Base-by-base conservation (phyloP, 2,329 filamentous ascomycete species). In the Blumeria hordei region DNA sequence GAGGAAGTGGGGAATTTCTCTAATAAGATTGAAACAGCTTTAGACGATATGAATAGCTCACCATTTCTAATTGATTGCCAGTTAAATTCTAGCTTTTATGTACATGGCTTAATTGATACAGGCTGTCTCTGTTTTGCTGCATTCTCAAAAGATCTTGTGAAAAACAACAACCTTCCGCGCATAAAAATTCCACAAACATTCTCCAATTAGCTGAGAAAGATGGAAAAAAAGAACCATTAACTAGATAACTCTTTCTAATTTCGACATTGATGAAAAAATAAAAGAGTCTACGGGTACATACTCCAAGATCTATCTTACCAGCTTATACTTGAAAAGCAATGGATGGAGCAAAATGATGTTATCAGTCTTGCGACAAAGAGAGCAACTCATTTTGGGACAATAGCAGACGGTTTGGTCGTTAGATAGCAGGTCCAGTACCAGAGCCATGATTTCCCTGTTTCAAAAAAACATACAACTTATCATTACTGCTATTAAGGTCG, bases 11-110 rank as follows among this genome's bases (percentile, higher is more conserved):
- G 14, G 21, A 21, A 2, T 53, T 10, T 16, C 33, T 2, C 18
- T 21, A 53, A 18, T 39, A 14, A 53, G 21, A 28, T 39, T 21
- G 12, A 53, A 53, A 41, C 34, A 18, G 50, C 35, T 53, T 18
- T 53, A 39, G 34, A 18, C n/a, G 16, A 53, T n/a, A 6, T 52
- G 49, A 52, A 52, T 16, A 52, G 49, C 18, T n/a, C 49, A n/a
- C 49, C 32, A 52, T 52, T 52, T 52, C 21, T 52, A 36, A 37
- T 52, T 16, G 49, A 52, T 52, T 52, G 49, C 9, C n/a, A 16
- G 21, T 7, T 52, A 21, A 36, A 37, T 37, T 52, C 16, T 9
- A 36, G 32, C 37, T 37, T 52, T 52, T 52, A 36, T 36, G 49
- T 52, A 16, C 11, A 52, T 16, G 12, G 32, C 34, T 52, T 52